Evolutionary conservation across 768 basidiomycete species (phyloP), one percentile per base, ranked within the genome.

Genomic region (Boletus edulis): DNA sequence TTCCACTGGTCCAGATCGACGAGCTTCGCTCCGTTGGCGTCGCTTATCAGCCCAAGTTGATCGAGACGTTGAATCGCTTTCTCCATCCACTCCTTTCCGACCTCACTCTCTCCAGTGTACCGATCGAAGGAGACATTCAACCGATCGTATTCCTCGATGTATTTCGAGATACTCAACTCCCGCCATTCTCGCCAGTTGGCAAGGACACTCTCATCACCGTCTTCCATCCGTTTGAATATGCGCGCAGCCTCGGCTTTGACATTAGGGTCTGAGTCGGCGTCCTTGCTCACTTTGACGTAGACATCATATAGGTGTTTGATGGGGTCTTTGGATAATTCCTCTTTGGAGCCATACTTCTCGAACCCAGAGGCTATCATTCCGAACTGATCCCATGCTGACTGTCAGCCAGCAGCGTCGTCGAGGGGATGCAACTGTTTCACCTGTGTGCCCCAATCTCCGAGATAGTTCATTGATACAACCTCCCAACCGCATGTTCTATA

Each of bases 371-470:
- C 90, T 51, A 98, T 89, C 70, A 97, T 71, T 31, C 94, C 94
- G 68, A 90, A 87, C 88, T 91, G 60, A 18, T 17, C 17, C 4
- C 29, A 55, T 1, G 22, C 3, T 32, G 27, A 22, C 5, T n/a
- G 17, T 57, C 22, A 57, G 52, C 8, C 24, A 31, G n/a, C 20
- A 41, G n/a, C 10, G 9, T 37, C 13, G 24, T 15, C 3, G 13
- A 27, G n/a, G n/a, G 13, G 27, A 18, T 13, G 29, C 38, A 35
- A 3, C 15, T n/a, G 0, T 17, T 17, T 68, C 38, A 93, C 94
- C 81, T 98, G 96, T 40, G 94, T 98, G 22, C 96, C 96, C 96
- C 95, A 98, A 67, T 98, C 96, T 3, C 96, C 96, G 15, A 98
- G 81, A 69, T 99, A 99, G 69, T 99, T 99, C 73, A 98, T 76